phyloP scores from a whole-genome alignment of 1,284 basidiomycete species.

The Leccinum griseonigrum region DNA sequence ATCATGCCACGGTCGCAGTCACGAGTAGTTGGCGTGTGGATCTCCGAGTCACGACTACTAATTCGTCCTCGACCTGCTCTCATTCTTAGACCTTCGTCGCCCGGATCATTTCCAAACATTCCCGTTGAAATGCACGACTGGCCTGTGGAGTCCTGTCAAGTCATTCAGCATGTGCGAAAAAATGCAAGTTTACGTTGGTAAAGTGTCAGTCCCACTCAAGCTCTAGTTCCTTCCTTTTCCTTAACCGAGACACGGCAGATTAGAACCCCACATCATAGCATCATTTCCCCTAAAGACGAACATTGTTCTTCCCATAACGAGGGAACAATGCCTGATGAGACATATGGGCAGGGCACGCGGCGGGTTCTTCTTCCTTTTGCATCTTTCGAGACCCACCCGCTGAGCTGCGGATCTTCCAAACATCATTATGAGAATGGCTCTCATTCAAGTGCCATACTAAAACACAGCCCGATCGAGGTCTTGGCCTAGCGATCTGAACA shows the following conservation, averaged over 20 bases:
- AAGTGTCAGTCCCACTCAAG: constrained; percentile 8
- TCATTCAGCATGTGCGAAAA: not conserved
- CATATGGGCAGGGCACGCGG: constrained; percentile 1
- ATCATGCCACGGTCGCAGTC: constrained; percentile 6
- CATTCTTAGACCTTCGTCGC: constrained; percentile 14
- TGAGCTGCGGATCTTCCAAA: constrained; percentile 15
- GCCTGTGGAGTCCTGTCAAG: constrained; percentile 3
- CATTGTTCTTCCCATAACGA: constrained; percentile 33
- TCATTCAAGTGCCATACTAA: constrained; percentile 12
- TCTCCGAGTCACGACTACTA: too few relatives aligned
- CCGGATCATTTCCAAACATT: constrained; percentile 18
- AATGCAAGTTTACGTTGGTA: constrained; percentile 12
- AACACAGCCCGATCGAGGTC: constrained; percentile 13
- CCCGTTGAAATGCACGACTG: constrained; percentile 7
- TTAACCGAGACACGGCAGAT: constrained; percentile 25
- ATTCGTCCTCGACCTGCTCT: too few relatives aligned
- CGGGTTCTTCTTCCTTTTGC: constrained; percentile 1
- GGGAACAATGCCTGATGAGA: constrained; percentile 32
- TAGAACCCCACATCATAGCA: constrained; percentile 4
- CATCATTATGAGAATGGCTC: not conserved
- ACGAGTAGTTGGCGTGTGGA: not conserved
- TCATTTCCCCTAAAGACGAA: constrained; percentile 15
- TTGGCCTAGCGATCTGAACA: constrained; percentile 5
- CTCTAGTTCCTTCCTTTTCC: constrained; percentile 14
- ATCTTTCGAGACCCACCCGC: constrained; percentile 4